Evolutionary conservation across 2,329 filamentous ascomycete genomes (phyloP), one percentile per base, ranked within the genome.

Genomic region (Colletotrichum melonis): DNA sequence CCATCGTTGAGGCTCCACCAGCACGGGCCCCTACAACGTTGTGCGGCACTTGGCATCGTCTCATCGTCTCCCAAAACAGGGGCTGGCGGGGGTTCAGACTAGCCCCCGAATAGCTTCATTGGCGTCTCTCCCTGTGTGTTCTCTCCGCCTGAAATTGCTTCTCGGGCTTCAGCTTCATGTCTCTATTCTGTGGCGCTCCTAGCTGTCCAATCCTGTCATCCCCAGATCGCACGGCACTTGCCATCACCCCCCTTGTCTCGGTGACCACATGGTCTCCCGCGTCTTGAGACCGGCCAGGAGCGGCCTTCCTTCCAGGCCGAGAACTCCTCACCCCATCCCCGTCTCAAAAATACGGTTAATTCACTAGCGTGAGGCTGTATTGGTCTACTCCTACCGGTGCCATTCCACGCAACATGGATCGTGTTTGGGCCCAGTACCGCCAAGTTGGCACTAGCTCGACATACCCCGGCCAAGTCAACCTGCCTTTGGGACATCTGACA

Each of bases 31-130:
- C 54, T 71, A 59, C 55, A 63, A 66, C 68, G 38, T 67, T 63
- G 42, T 67, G 68, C 72, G 72, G 68, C 72, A 63, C 72, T 74
- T 74, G 72, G 68, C 72, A 42, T 60, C 68, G 72, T 74, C 72
- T 74, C 72, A 72, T 64, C 58, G 62, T 54, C 46, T 71, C 63
- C 42, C 72, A 57, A 74, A 72, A 71, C 58, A 64, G 68, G 63
- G 46, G 62, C 24, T 26, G 54, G 22, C 58, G 24, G 35, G 69
- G 66, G 69, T 24, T 38, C 42, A 16, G 57, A 42, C 35, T 49
- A 62, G 19, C 69, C 58, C 64, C 52, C 38, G 59, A 72, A 69
- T 69, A 68, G 69, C 69, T 52, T 72, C 65, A 63, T 14, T 30
- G 58, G 69, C 58, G 59, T 24, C 49, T 63, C 22, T 35, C 30